Evolutionary conservation across 345 rosid species (phyloP).

Genomic region (Citrus maxima): DNA sequence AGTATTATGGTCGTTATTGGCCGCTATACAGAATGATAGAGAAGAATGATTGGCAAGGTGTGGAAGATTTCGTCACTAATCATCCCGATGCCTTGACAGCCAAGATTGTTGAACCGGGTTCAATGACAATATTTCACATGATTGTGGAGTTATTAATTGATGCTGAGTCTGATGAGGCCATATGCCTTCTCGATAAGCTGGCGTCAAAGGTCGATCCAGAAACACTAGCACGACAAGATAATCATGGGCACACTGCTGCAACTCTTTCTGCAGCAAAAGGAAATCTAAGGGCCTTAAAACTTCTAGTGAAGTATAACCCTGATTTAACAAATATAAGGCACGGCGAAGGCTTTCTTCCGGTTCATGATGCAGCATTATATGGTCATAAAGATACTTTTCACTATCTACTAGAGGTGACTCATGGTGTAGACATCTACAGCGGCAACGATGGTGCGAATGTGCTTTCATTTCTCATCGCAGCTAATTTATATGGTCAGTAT

Average conservation of each 20-base stretch:
- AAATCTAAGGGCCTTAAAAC: neutral
- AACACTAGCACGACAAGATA: neutral
- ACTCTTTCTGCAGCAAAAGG: neutral
- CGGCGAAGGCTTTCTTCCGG: neutral
- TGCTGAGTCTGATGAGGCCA: neutral
- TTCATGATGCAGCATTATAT: neutral
- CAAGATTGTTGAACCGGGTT: neutral
- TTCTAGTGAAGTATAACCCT: neutral
- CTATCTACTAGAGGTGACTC: too few relatives aligned
- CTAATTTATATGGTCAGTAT: too few relatives aligned
- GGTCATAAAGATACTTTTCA: neutral
- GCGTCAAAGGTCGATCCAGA: neutral
- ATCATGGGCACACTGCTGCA: accelerated
- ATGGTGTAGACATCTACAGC: too few relatives aligned
- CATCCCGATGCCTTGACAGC: neutral
- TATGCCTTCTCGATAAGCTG: neutral
- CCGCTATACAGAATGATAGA: neutral
- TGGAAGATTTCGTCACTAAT: neutral
- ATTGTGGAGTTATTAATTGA: too few relatives aligned
- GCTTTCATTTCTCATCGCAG: too few relatives aligned
- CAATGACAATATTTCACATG: neutral
- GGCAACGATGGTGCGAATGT: too few relatives aligned
- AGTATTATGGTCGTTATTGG: too few relatives aligned
- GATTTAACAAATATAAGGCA: neutral
- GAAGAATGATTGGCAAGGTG: neutral